These are phyloP conservation scores for Suillus spraguei DNA, from an alignment of 768 basidiomycete species.

Conservation along the genomic window DNA sequence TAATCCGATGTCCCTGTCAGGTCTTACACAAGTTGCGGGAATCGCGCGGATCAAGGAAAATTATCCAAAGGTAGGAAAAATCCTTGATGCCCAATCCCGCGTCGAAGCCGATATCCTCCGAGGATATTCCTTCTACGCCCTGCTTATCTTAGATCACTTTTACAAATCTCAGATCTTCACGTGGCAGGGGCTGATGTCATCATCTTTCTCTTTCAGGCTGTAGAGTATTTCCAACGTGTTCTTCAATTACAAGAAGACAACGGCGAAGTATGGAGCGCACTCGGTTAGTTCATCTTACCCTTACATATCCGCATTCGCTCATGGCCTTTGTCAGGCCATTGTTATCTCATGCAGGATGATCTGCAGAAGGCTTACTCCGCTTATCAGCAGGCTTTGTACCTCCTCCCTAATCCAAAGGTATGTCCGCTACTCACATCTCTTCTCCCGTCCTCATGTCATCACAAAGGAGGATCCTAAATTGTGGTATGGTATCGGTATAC, in stretches of 20 bases:
- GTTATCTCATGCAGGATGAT: conserved; percentile 99
- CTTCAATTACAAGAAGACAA: conserved; percentile 91
- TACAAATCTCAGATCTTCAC: conserved; percentile 32
- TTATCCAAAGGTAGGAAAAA: conserved; percentile 78
- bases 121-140: conserved; percentile 28
- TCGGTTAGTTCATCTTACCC: conserved; percentile 56
- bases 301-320: conserved; percentile 17
- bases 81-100: conserved; percentile 25
- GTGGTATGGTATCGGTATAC: conserved; percentile 99
- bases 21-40: conserved; percentile 91
- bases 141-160: conserved; percentile 18
- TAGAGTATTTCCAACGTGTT: conserved; percentile 96
- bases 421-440: conserved; percentile 14
- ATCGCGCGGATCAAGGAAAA: conserved; percentile 98
- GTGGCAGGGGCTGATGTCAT: conserved; percentile 34
- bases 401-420: conserved; percentile 94
- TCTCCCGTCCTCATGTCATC: conserved; percentile 16
- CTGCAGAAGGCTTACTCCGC: conserved; percentile 98
- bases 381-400: conserved; percentile 96
- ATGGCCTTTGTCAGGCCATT: conserved; percentile 66
- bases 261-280: conserved; percentile 97
- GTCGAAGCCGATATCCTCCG: conserved; percentile 29
- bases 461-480: conserved; percentile 90
- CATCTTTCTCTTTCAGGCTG: conserved; percentile 60
- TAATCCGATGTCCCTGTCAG: conserved; percentile 88